Base-by-base conservation (phyloP, 345 rosid genomes). In the Leavenworthia alabamica region DNA sequence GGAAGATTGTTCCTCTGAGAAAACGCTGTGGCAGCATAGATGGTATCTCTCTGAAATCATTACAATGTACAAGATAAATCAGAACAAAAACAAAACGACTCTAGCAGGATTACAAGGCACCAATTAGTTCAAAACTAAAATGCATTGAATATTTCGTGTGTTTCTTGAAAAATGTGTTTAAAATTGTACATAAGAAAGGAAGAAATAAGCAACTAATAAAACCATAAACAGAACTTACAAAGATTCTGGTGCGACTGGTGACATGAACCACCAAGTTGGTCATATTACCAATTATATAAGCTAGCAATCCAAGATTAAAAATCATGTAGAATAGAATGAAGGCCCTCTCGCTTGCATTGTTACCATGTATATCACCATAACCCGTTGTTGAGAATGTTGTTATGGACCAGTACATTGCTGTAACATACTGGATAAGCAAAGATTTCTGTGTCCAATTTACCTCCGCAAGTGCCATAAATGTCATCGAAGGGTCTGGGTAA, bases 261-360 rank as follows among this genome's bases (percentile, higher is more conserved):
- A 73, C 86, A 32, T 91, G 96, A 76, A 88, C 92, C 16, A 91
- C 85, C 77, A 91, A 66, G 73, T 78, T 88, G 78, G 88, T 88
- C 95, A 91, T 91, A 41, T 88, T 91, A 60, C 96, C 98, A 47
- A 91, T 83, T 45, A 91, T 70, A 65, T 91, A 91, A 1, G 96
- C 65, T 1, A 81, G 78, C 17, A 91, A 71, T 49, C 92, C 98
- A 36, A 91, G 85, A 66, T 79, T 75, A 71, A 91, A 79, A 59
- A 88, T 55, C 90, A 88, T 80, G 75, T 81, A 88, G 64, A 63
- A 61, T 49, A 84, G 73, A 53, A 64, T 79, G 48, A 86, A 86
- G 15, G 80, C 16, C 86, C 85, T 86, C 75, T 91, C 98, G 6
- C 55, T 32, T 8, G 75, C 45, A 56, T 84, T 88, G 24, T 79